Percentiles rank a stretch among this genome's conserved stretches.
phyloP scores from a whole-genome alignment of 2,329 filamentous ascomycete genomes.

The Colletotrichum salicis region DNA sequence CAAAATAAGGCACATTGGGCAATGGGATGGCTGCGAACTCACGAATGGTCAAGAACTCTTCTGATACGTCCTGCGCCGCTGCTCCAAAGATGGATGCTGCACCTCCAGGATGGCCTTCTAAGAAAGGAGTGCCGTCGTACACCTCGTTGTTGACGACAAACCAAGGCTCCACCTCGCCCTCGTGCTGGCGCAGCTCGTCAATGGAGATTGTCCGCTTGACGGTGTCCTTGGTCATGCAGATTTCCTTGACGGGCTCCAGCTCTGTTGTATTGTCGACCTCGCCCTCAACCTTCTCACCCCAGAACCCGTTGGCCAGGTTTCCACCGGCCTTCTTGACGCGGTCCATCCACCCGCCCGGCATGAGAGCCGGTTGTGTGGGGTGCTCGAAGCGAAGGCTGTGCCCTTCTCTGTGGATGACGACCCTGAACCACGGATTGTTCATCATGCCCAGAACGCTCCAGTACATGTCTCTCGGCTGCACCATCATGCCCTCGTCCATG shows the following conservation, averaged over 20 bases:
- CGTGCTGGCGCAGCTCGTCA: conserved; percentile 77
- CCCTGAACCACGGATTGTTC: conserved; percentile 95
- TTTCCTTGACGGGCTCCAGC: conserved; percentile 68
- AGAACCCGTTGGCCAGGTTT: conserved; percentile 82
- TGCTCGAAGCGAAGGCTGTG: conserved; percentile 80
- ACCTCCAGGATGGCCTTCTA: conserved; percentile 86
- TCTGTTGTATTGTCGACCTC: conserved; percentile 54
- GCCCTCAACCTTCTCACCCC: conserved; percentile 78
- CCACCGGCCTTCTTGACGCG: conserved; percentile 85
- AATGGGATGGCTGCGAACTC: conserved; percentile 51
- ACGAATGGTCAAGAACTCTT: conserved; percentile 95
- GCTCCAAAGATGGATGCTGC: conserved; percentile 85
- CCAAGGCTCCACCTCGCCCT: conserved; percentile 76
- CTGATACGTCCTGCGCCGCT: conserved; percentile 83
- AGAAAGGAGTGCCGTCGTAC: conserved; percentile 84
- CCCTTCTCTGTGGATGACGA: conserved; percentile 77
- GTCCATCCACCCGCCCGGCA: conserved; percentile 93
- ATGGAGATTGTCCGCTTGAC: conserved; percentile 72
- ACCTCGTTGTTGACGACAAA: conserved; percentile 91
- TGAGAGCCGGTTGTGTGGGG: conserved; percentile 82
- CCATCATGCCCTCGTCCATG: conserved; percentile 90
- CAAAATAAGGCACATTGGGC: not conserved
- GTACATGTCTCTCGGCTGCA: conserved; percentile 93
- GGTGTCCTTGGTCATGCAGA: conserved; percentile 80
- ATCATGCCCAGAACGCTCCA: conserved; percentile 97